Evolutionary conservation across 768 basidiomycete genomes (phyloP), one percentile per base, ranked within the genome.

Genomic region (Strobilomyces echinocephalus): DNA sequence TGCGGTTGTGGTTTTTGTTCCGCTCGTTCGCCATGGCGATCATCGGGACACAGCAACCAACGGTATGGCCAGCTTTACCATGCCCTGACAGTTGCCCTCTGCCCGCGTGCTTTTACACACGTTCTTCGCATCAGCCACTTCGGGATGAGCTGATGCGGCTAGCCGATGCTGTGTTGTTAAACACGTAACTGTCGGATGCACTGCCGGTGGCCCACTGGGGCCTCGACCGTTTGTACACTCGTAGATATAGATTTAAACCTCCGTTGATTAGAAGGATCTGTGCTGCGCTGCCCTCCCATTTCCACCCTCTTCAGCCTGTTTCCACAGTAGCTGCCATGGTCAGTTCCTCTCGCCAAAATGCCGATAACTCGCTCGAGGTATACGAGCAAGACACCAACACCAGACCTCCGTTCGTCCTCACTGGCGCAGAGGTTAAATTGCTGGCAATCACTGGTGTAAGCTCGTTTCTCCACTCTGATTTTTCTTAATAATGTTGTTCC

Each of bases 381-480:
- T 66, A 59, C 50, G 68, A 69, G 38, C 62, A 60, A 14, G 67
- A 63, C 46, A 63, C 59, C 3, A 64, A 67, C 30, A 61, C 58
- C 28, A 63, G 65, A 16, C 73, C 73, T 8, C 72, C 79, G 0
- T 80, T 66, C 56, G 20, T 69, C 24, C 69, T 80, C 28, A 74
- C 72, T 3, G 55, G 53, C 15, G 63, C 79, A 8, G 84, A 86
- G 66, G 36, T 83, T 49, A 86, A 85, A 66, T 63, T 87, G 38
- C 69, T 86, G 28, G 74, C 78, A 35, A 83, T 86, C 53, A 76
- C 83, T 49, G 84, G 83, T 8, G 82, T 84, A 54, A 57, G 79
- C 71, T 4, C 8, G 14, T 3, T 1, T 18, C 15, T 8, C 30
- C 40, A 14, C 33, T n/a, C 36, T 15, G 15, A 33, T 21, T 6